Evolutionary conservation across 768 basidiomycete species (phyloP).

Genomic region (Leccinum broughii): DNA sequence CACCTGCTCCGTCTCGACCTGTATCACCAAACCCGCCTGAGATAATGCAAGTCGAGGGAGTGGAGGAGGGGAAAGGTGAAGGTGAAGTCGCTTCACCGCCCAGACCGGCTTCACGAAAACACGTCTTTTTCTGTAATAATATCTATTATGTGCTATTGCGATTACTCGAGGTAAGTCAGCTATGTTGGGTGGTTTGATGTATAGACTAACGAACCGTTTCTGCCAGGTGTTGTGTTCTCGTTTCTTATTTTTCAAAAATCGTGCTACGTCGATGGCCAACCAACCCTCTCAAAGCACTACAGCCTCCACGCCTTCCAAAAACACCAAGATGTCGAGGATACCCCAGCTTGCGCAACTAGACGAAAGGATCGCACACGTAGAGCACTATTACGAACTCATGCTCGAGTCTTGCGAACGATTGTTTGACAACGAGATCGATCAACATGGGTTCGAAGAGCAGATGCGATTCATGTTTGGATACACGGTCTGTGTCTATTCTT

Average conservation of each 20-base stretch:
- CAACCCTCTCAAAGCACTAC: slow-evolving; percentile 13
- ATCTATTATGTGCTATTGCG: slow-evolving; percentile 85
- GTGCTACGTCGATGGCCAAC: slow-evolving; percentile 50
- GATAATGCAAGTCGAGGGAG: slow-evolving; percentile 34
- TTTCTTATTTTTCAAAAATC: slow-evolving; percentile 74
- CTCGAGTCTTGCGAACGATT: slow-evolving; percentile 86
- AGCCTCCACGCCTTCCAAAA: slow-evolving; percentile 21
- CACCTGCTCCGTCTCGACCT: slow-evolving; percentile 58
- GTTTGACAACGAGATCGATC: slow-evolving; percentile 92
- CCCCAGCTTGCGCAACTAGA: slow-evolving; percentile 31
- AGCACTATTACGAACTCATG: slow-evolving; percentile 78
- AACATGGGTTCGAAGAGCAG: slow-evolving; percentile 85
- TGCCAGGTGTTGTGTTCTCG: slow-evolving; percentile 79
- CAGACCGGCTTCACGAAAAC: slow-evolving; percentile 43
- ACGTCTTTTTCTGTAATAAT: slow-evolving; percentile 86
- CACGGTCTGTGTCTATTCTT: slow-evolving; percentile 45
- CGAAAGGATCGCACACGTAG: slow-evolving; percentile 46
- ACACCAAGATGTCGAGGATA: slow-evolving; percentile 31
- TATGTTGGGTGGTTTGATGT: not conserved
- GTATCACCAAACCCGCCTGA: slow-evolving; percentile 61
- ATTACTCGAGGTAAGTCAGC: slow-evolving; percentile 71
- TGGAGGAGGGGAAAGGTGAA: slow-evolving; percentile 30
- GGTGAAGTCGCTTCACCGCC: slow-evolving; percentile 22
- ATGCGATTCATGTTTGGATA: slow-evolving; percentile 86
- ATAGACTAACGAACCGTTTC: slow-evolving; percentile 2